Percentiles rank a stretch among this genome's conserved stretches.
Conservation (phyloP, 805 yeast genomes). For the Sugiyamaella floridensis region DNA sequence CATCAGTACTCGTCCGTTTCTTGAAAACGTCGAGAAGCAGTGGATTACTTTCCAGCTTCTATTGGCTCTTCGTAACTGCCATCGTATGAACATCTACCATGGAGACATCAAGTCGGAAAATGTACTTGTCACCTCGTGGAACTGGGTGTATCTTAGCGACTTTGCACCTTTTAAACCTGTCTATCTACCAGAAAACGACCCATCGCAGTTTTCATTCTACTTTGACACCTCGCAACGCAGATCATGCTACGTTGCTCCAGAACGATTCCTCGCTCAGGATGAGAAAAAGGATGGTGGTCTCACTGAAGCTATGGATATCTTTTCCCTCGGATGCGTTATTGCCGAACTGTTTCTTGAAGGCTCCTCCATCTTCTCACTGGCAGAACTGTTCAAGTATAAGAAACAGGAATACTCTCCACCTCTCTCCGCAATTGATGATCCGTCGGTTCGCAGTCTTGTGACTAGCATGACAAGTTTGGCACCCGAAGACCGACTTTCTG, state of each 20-base stretch:
- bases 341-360: constrained; percentile 88
- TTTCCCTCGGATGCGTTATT: constrained; percentile 59
- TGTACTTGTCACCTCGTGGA: constrained; percentile 78
- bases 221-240: constrained; percentile 87
- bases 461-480: constrained; percentile 55
- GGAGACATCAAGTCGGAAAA: constrained; percentile 94
- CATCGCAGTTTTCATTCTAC: constrained; percentile 83
- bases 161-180: constrained; percentile 83
- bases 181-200: constrained; percentile 83
- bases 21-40: constrained; percentile 69
- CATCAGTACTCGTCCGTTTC: constrained; percentile 77
- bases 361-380: constrained; percentile 72
- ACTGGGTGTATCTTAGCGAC: constrained; percentile 77
- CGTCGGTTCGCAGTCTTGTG: constrained; percentile 47
- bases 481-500: constrained; percentile 53
- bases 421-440: constrained; percentile 48
- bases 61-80: constrained; percentile 56
- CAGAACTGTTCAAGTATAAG: constrained; percentile 80
- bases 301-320: constrained; percentile 66
- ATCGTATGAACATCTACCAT: constrained; percentile 56
- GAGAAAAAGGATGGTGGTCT: constrained; percentile 31
- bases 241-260: constrained; percentile 91
- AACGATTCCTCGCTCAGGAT: constrained; percentile 49
- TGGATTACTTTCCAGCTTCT: constrained; percentile 82
- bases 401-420: constrained; percentile 62